These are phyloP conservation scores for Beauveria sp. DNA, from an alignment of 2,329 filamentous ascomycete species.

Conservation along the genomic window DNA sequence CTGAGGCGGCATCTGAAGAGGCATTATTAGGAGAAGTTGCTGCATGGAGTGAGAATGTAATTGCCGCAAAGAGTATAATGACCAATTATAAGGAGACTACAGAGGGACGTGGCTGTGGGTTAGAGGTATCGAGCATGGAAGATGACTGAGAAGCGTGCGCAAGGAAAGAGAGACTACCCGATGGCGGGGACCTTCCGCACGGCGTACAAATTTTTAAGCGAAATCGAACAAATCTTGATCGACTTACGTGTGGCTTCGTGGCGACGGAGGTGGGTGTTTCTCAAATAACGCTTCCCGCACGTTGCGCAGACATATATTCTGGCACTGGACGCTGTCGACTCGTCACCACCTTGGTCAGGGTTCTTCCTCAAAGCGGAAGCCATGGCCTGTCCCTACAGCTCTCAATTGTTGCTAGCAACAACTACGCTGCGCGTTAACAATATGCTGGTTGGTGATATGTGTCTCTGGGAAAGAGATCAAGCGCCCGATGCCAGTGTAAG, in stretches of 20 bases:
- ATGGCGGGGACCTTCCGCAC: background rate
- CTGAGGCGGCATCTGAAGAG: constrained; percentile 9
- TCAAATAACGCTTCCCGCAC: constrained; percentile 20
- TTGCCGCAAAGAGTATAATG: background rate
- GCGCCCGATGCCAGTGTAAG: background rate
- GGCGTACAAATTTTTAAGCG: background rate
- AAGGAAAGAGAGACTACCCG: background rate
- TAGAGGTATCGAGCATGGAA: background rate
- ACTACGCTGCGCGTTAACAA: too few relatives aligned
- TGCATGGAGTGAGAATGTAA: background rate
- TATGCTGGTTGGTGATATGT: too few relatives aligned
- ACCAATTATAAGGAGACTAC: background rate
- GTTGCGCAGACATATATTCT: constrained; percentile 13
- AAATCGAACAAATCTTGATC: background rate
- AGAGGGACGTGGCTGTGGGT: background rate
- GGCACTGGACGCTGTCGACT: background rate
- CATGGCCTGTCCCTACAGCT: background rate
- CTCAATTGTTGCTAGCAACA: background rate
- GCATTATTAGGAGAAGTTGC: background rate
- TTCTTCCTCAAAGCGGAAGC: background rate
- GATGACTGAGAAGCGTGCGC: background rate
- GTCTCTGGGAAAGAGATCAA: background rate
- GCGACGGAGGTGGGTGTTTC: constrained; percentile 20
- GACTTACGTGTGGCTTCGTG: constrained; percentile 21
- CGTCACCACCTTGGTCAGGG: background rate